Base-by-base conservation (phyloP, 2,329 filamentous ascomycete genomes). In the Colletotrichum sansevieriae region DNA sequence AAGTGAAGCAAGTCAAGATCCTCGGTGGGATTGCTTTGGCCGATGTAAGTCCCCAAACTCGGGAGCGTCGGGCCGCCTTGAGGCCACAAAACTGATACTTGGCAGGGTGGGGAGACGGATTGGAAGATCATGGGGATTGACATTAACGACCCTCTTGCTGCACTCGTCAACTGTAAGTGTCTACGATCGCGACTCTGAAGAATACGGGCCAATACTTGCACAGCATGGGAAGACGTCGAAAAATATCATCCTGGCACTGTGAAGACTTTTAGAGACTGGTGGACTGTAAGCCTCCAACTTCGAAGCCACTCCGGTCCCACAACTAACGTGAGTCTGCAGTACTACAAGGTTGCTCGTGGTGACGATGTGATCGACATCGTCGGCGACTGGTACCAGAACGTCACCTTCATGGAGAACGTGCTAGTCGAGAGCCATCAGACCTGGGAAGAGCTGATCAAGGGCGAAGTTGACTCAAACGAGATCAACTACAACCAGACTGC, bases 401-500 rank as follows among this genome's bases (percentile, higher is more conserved):
- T 76, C 54, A 73, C 74, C 29, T 77, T 77, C 63, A 76, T 77
- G 54, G 60, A 74, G 47, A 66, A 74, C 8, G 73, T 76, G 25
- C 72, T 83, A 62, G 73, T 73, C 46, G 74, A 81, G 55, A 80
- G 80, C 68, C 79, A 83, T 68, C 73, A 70, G 1, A 79, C 75
- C 62, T 83, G 81, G 81, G 60, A 76, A 13, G 76, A 82, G 4
- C 78, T 83, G 2, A 74, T 81, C n/a, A 75, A 70, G 1, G 81
- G 79, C 56, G 74, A 76, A 35, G 78, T 78, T 7, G 73, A 80
- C 61, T 75, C 75, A 7, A 75, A 77, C 13, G 74, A 80, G 71
- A 80, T 83, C 71, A 81, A 78, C 73, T 78, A 75, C 69, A 80
- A 81, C 71, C 82, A 83, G 75, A 83, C 81, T 0, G 78, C 73